A percentile compares a stretch with the other conserved stretches of the same genome.
Evolutionary conservation across 2,329 filamentous ascomycete genomes (phyloP).

Genomic region (Xylogone sp.): DNA sequence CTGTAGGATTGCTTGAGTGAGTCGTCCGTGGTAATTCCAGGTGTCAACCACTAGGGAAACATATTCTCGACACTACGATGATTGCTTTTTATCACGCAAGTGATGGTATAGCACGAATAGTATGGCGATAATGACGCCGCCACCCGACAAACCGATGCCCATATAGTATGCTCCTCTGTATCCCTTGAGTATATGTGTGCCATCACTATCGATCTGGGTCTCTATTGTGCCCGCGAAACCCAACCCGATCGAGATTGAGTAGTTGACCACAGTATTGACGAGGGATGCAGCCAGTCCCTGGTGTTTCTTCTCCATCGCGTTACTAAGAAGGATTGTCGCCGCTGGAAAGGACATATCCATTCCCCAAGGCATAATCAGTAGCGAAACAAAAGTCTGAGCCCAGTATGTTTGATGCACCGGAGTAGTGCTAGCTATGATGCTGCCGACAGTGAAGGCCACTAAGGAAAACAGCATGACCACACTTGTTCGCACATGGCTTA

Average conservation of each 20-base stretch:
- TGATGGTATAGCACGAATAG: neutral
- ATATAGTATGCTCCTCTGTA: constrained; percentile 14
- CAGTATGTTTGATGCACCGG: constrained; percentile 59
- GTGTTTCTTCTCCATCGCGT: constrained; percentile 41
- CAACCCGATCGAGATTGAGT: constrained; percentile 61
- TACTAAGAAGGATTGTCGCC: constrained; percentile 55
- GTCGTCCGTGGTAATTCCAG: too few relatives aligned
- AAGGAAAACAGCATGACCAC: constrained; percentile 32
- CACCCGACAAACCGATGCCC: constrained; percentile 8
- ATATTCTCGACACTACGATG: too few relatives aligned
- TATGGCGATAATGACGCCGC: neutral
- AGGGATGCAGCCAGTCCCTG: constrained; percentile 52
- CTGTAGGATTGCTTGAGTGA: too few relatives aligned
- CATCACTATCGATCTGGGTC: constrained; percentile 25
- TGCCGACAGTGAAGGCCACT: constrained; percentile 36
- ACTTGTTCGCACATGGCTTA: constrained; percentile 25
- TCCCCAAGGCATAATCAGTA: constrained; percentile 55
- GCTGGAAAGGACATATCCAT: constrained; percentile 67
- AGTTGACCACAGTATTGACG: constrained; percentile 65
- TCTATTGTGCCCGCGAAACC: constrained; percentile 65
- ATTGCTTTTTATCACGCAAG: neutral
- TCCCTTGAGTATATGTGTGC: constrained; percentile 8
- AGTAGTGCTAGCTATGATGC: constrained; percentile 37
- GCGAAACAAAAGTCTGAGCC: constrained; percentile 55
- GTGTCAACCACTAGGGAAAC: too few relatives aligned